Conservation (phyloP, 2,329 filamentous ascomycete species). For the Fusarium napiforme region DNA sequence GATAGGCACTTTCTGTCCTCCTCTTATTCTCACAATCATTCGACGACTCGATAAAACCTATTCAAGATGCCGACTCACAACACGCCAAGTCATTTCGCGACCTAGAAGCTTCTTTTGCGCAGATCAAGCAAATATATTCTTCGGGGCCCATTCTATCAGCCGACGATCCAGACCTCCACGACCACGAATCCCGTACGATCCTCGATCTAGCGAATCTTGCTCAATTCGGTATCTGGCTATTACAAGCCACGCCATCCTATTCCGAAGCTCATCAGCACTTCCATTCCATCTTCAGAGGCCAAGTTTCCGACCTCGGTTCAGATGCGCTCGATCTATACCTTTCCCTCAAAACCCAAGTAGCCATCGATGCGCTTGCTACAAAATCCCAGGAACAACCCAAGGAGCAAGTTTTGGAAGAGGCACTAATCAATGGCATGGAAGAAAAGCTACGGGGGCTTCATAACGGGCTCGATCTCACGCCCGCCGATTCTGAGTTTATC, state of each 20-base stretch:
- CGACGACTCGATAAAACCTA: slow-evolving; percentile 49
- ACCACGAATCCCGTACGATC: slow-evolving; percentile 48
- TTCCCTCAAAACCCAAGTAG: slow-evolving; percentile 59
- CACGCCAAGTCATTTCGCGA: slow-evolving; percentile 48
- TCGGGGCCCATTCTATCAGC: slow-evolving; percentile 48
- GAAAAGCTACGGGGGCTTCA: slow-evolving; percentile 54
- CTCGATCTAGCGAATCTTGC: slow-evolving; percentile 63
- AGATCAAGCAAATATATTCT: slow-evolving; percentile 50
- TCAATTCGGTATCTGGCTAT: slow-evolving; percentile 55
- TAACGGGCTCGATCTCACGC: slow-evolving; percentile 46
- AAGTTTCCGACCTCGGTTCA: slow-evolving; percentile 57
- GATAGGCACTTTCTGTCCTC: slow-evolving; percentile 53
- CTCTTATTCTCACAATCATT: slow-evolving; percentile 53
- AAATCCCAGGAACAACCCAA: slow-evolving; percentile 60
- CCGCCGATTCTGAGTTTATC: slow-evolving; percentile 51
- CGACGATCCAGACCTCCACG: slow-evolving; percentile 49
- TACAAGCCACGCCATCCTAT: slow-evolving; percentile 53
- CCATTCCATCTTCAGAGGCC: slow-evolving; percentile 56
- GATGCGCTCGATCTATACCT: slow-evolving; percentile 58
- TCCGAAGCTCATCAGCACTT: slow-evolving; percentile 58
- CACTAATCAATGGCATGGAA: slow-evolving; percentile 68
- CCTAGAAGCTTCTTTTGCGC: slow-evolving; percentile 49
- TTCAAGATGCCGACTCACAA: slow-evolving; percentile 49
- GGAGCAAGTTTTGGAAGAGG: slow-evolving; percentile 65
- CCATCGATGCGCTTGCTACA: slow-evolving; percentile 65